These are phyloP conservation scores for Metschnikowia baotianmanensis DNA, from an alignment of 805 yeast genomes.

Conservation along the genomic window DNA sequence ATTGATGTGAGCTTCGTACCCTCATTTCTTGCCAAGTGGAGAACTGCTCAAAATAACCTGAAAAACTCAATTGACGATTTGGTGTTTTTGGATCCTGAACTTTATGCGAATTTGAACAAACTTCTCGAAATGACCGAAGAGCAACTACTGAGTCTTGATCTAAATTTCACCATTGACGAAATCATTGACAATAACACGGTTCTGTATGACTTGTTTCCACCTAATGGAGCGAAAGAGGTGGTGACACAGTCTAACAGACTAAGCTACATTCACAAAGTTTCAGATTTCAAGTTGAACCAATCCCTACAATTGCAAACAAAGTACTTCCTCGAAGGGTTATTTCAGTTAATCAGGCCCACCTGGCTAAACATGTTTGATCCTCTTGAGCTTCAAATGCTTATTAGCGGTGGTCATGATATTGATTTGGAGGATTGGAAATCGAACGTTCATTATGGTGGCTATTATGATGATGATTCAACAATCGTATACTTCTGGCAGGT, in stretches of 20 bases:
- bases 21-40: constrained; percentile 72
- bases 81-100: constrained; percentile 61
- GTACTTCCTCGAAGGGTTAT: constrained; percentile 68
- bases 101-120: constrained; percentile 64
- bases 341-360: constrained; percentile 59
- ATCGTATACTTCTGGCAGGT: constrained; percentile 72
- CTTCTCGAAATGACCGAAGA: constrained; percentile 52
- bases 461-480: constrained; percentile 51
- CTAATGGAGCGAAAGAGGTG: constrained; percentile 53
- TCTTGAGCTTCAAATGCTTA: constrained; percentile 74
- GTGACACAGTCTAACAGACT: constrained; percentile 63
- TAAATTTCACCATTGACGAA: constrained; percentile 66
- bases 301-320: constrained; percentile 57
- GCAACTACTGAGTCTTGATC: constrained; percentile 57
- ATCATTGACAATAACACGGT: constrained; percentile 36
- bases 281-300: constrained; percentile 75
- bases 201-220: constrained; percentile 54
- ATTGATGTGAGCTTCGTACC: constrained; percentile 85
- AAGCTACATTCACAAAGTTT: constrained; percentile 71
- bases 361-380: constrained; percentile 90
- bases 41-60: constrained; percentile 37
- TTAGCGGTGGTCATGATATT: constrained; percentile 66
- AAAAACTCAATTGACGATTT: constrained; percentile 78
- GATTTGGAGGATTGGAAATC: constrained; percentile 65
- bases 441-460: constrained; percentile 60